Evolutionary conservation across 2,329 filamentous ascomycete genomes (phyloP), one percentile per base, ranked within the genome.

Genomic region (Fusarium goolgardi): DNA sequence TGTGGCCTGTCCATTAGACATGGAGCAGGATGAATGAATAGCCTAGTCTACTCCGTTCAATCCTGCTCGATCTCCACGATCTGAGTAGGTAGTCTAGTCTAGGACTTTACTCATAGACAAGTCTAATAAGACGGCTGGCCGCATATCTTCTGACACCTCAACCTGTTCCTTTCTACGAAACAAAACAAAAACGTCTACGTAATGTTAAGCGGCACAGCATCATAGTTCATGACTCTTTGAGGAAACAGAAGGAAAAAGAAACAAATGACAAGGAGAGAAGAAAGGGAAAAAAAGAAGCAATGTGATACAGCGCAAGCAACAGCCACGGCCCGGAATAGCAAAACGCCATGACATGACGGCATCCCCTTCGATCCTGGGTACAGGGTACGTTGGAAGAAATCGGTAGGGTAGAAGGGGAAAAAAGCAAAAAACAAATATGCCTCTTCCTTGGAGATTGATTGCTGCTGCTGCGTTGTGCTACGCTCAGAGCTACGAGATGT

Each of bases 341-440:
- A 16, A 44, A 32, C 23, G 45, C 53, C 37, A 54, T 52, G 43
- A 46, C 67, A 70, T 70, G 62, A 73, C 61, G 59, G 59, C 58
- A 69, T 59, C 18, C 29, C 39, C 47, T 67, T 59, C 34, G 46
- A 57, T 51, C 59, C 45, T 34, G 37, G 57, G 55, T 70, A 62
- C 70, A 68, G 60, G 59, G 53, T 56, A 60, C 35, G 43, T 55
- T 53, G 45, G n/a, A 29, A 31, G 21, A 51, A 59, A 59, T 55
- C 20, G 40, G n/a, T 34, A 44, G 55, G 47, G 65, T 59, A 37
- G 50, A 65, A 44, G 55, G 47, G 62, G 65, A 37, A 53, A 62
- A 70, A 44, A 41, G 47, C 44, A 23, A 29, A 39, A 49, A 25
- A 50, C 29, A 25, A n/a, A 29, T 43, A 32, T 46, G 40, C 32